Percentiles rank a stretch among this genome's conserved stretches.
Conservation (phyloP, 2,329 filamentous ascomycete genomes). For the Metarhizium sp. region DNA sequence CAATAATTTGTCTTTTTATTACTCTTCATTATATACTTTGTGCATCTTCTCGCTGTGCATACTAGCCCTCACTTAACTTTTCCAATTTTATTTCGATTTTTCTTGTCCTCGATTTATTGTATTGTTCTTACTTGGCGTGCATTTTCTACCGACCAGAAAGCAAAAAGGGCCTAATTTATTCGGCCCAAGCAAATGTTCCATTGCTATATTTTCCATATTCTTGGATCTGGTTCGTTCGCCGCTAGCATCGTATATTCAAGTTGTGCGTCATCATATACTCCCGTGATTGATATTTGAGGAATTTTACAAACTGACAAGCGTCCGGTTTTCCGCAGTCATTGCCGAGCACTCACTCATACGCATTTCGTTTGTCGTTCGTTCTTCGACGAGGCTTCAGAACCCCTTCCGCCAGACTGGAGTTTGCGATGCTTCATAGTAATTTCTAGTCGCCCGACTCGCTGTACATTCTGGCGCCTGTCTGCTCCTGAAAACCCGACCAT, state of each 20-base stretch:
- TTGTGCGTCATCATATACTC: neutral
- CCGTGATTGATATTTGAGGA: neutral
- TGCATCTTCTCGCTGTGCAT: neutral
- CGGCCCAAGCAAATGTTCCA: neutral
- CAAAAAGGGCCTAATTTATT: neutral
- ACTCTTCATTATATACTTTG: neutral
- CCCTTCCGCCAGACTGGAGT: neutral
- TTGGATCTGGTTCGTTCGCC: neutral
- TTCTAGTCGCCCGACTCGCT: conserved; percentile 7
- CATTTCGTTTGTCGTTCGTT: conserved; percentile 6
- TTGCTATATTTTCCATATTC: neutral
- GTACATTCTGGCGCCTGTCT: neutral
- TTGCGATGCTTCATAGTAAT: conserved; percentile 9
- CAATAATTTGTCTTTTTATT: neutral
- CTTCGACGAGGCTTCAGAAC: neutral
- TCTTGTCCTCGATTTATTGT: neutral
- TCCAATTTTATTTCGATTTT: neutral
- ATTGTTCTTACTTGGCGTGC: neutral
- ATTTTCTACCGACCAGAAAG: neutral
- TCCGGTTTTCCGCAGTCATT: neutral
- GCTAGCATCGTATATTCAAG: neutral
- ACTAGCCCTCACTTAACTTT: neutral
- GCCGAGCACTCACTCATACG: neutral
- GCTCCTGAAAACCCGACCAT: neutral
- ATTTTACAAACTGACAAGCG: neutral